phyloP scores from a whole-genome alignment of 768 basidiomycete genomes.

The Suillus plorans region DNA sequence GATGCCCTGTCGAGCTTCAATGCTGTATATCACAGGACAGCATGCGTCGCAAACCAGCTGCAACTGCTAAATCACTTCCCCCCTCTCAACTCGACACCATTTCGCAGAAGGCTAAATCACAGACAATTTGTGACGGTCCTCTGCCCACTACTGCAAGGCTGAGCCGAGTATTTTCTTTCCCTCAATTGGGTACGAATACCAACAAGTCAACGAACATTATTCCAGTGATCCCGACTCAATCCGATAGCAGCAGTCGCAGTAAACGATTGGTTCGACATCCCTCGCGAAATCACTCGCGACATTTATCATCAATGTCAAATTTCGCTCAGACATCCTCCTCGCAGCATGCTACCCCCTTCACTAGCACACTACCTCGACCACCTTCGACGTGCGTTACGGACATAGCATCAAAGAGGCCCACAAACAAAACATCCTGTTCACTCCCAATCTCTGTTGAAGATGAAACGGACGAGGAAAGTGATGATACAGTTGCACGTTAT shows the following conservation, averaged over 20 bases:
- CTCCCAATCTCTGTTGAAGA: conserved; percentile 11
- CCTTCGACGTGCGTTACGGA: conserved; percentile 15
- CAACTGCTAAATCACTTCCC: background rate
- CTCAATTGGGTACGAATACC: conserved; percentile 16
- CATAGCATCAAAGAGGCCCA: conserved; percentile 13
- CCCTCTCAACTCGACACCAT: conserved; percentile 11
- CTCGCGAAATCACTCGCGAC: conserved; percentile 7
- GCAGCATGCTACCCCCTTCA: conserved; percentile 3
- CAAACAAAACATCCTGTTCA: conserved; percentile 14
- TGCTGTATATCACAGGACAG: background rate
- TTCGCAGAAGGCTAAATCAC: conserved; percentile 13
- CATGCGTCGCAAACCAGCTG: background rate
- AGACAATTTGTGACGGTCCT: conserved; percentile 34
- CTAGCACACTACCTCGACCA: conserved; percentile 9
- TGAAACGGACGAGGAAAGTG: conserved; percentile 9
- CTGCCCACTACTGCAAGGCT: conserved; percentile 38
- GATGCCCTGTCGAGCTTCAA: background rate
- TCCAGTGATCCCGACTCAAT: background rate
- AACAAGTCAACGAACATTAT: conserved; percentile 3
- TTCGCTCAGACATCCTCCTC: conserved; percentile 6
- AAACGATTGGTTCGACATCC: background rate
- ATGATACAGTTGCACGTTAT: conserved; percentile 4
- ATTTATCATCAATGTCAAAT: background rate
- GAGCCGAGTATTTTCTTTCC: conserved; percentile 42
- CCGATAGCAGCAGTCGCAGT: background rate